Evolutionary conservation across 2,329 filamentous ascomycete species (phyloP), one percentile per base, ranked within the genome.

Genomic region (Botrytis sinoallii): DNA sequence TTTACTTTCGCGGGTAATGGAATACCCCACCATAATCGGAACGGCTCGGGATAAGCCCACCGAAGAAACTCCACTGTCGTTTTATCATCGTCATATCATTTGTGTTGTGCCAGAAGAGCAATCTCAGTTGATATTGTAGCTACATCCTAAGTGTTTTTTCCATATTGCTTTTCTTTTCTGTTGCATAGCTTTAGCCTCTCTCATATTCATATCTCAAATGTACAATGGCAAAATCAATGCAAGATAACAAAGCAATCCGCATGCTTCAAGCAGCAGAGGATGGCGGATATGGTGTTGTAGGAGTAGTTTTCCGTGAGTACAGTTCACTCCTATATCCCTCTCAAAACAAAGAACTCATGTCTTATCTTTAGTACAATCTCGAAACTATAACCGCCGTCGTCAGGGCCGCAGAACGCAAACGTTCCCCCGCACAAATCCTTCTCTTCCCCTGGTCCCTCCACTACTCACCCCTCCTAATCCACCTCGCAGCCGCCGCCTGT

Each of bases 391-490:
- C 93, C 6, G 91, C 90, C 20, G 88, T 88, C 20, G 87, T 93
- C 68, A 86, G 87, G 74, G 91, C 91, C 35, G 91, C 91, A 55
- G 91, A 93, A 82, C 85, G 85, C 48, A 91, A 91, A 77, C 84
- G 85, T 55, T 90, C 90, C 0, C 91, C 91, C 0, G 85, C 89
- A 32, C 89, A 92, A 82, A 89, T 93, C 80, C 90, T 91, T 55
- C 87, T 93, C 77, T 93, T 93, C 81, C 91, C 91, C 14, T 93
- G 91, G 90, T 89, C 88, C 20, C 85, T 92, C 55, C 91, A 88
- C 82, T 88, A 88, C 29, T 84, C 86, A 4, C 86, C 73, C 59
- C 79, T 86, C 61, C 84, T 89, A 57, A 84, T 88, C n/a, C 84
- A 85, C 77, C 84, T 86, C n/a, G 88, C 87, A 3, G 86, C 87